Evolutionary conservation across 1,284 basidiomycete species (phyloP), one percentile per base, ranked within the genome.

Genomic region (Cryptococcus neoformans): DNA sequence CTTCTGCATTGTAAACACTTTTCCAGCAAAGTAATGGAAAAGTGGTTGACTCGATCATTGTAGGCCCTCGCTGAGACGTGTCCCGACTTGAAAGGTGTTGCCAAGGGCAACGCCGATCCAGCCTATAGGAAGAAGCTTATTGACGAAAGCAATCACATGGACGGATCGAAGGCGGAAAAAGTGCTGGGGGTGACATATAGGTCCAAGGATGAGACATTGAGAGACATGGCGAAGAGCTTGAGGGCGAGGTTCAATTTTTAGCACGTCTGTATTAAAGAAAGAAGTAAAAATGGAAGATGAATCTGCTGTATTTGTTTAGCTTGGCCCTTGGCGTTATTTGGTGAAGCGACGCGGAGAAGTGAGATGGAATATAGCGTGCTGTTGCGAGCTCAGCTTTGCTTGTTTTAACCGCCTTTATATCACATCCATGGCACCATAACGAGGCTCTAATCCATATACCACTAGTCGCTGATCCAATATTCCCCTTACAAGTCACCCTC

Each of bases 121-220:
- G 55, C 55, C 54, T 53, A 16, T 53, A 52, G 55, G 52, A 62
- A 47, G 58, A 56, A 66, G 56, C 60, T 70, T 49, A 58, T 61
- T 54, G 53, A 53, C 6, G 50, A 61, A 21, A 58, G 56, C 41
- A 69, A 60, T 56, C 45, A 62, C 14, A 55, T 60, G 51, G 64
- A 67, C 44, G 73, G 75, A 6, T 57, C 62, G 21, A 76, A 74
- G 61, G 66, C 70, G 2, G 58, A 64, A 11, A 59, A 60, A 16
- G 65, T 69, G 28, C 62, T 76, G 12, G 75, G 71, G 3, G 56
- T 76, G 53, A 56, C 70, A 56, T 76, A 75, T 57, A 63, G 55
- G 39, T 34, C 55, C 3, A 38, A 71, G 9, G 67, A 71, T 42
- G 61, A 64, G 4, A 63, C 63, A 14, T 53, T 73, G 47, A 57